Evolutionary conservation across 1,139 yeast species (phyloP), one percentile per base, ranked within the genome.

Genomic region (Candida tropicalis): DNA sequence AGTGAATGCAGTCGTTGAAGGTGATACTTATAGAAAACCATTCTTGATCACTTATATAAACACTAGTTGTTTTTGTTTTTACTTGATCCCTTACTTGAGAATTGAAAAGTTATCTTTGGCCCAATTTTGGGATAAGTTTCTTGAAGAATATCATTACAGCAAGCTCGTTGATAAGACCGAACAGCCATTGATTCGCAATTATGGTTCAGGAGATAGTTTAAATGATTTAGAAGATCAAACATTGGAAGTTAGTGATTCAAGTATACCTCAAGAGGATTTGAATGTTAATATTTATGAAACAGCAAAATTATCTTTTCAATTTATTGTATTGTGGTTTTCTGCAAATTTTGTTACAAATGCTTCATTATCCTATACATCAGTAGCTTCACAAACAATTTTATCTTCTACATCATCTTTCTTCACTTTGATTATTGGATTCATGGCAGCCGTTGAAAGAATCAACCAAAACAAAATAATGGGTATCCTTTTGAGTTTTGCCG

Each of bases 361-460:
- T 1, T 84, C 96, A 13, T 73, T 91, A 41, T 77, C 87, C 25
- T 91, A 85, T 63, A 93, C 98, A 0, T 84, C 93, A 10, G 98
- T 91, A 24, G 95, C 96, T 8, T 85, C 93, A 15, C 97, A 95
- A 56, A 93, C 98, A 3, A 91, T 93, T 28, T 66, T 93, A 35
- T 85, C 96, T 7, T 86, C 97, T 33, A 90, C 98, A 0, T 86
- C 96, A 6, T 87, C 97, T 11, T 90, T 93, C 60, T 93, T 93
- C 76, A 93, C 99, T 0, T 73, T 93, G 35, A 55, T 90, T 3
- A 74, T 91, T n/a, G 98, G 98, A 0, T 81, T 82, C 44, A 49
- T 86, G 17, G 84, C 82, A 48, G 70, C 82, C 24, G 79, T 90
- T 7, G 99, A 93, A 63, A 66, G 65, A 24, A 78, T 91, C 55